Evolutionary conservation across 2,329 filamentous ascomycete genomes (phyloP), one percentile per base, ranked within the genome.

Genomic region (Diplodia seriata): DNA sequence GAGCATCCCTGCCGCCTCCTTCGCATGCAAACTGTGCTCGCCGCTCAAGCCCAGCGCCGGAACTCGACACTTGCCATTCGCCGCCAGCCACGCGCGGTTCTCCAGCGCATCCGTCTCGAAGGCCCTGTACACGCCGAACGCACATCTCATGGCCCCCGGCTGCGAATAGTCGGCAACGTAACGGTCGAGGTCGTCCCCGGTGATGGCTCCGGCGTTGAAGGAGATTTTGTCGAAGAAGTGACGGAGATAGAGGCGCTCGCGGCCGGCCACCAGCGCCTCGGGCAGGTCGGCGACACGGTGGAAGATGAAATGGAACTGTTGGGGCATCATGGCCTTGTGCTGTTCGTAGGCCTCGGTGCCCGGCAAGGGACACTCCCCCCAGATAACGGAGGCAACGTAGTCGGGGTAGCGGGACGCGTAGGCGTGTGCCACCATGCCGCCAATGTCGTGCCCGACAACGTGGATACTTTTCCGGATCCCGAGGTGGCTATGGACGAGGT

Each of bases 381-480:
- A 82, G 14, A 73, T 77, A 18, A 83, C 75, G 57, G 74, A 80
- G 1, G 74, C 74, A 0, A 77, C 75, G 43, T 75, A 69, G 1
- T 76, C 70, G 0, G 81, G 74, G 54, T 78, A 80, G 1, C 74
- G 76, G 1, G 74, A 71, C 4, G 78, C 81, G 68, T 81, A 81
- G 4, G 80, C 77, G 68, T 80, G 79, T 0, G 80, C 80, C 31
- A 84, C 77, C 81, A 84, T 84, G 51, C 81, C 81, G 18, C 82
- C 81, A 23, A 84, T 83, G 66, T 84, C 82, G 64, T 85, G 81
- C 11, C 82, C 82, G 0, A 84, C 77, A 3, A 84, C 71, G 68
- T 84, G 80, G 4, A 82, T 73, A 14, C 78, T 75, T 15, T 78
- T 72, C 15, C 73, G 74, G 71, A 82, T 77, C 0, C 71, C 70